Evolutionary conservation across 2,329 filamentous ascomycete genomes (phyloP), one percentile per base, ranked within the genome.

Genomic region (Trichoderma koningiopsis): DNA sequence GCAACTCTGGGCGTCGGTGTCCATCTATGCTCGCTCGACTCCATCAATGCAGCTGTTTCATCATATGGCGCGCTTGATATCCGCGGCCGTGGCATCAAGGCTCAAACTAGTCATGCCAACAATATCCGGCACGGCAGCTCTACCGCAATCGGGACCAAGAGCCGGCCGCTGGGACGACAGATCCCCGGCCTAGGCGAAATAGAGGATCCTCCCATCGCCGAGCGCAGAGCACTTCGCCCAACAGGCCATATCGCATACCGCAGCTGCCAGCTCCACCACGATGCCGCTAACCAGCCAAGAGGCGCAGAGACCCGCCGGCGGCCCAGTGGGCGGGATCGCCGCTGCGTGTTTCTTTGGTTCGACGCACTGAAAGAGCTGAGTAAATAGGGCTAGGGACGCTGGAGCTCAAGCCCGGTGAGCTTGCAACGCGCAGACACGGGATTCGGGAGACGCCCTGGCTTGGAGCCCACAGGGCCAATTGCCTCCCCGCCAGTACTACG

Each of bases 91-190:
- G 22, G 19, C 47, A 49, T 22, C 19, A 11, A 49, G n/a, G 22
- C 22, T 13, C 3, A 24, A 49, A 24, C 47, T 49, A 49, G 22
- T 22, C 22, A 24, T 49, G 47, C 47, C 22, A 49, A 24, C 22
- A 24, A n/a, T 11, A 24, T 49, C 5, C 40, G 43, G 60, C 60
- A 27, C 60, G 43, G 60, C 60, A 62, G 60, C 60, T 53, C 60
- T 62, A 62, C 60, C 60, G 58, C 22, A 62, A 62, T 62, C 60
- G 43, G 60, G 58, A 29, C 31, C 47, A 14, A 62, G 60, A 62
- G 43, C 60, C 60, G 60, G 47, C 47, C 60, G 35, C 60, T 33
- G 19, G 24, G 16, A 31, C 52, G n/a, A 55, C 52, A 55, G 52
- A 55, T 55, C 22, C 24, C 52, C 52, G 27, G 24, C 52, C 24